phyloP scores from a whole-genome alignment of 2,329 filamentous ascomycete genomes.

The Sporothrix brunneoviolacea region DNA sequence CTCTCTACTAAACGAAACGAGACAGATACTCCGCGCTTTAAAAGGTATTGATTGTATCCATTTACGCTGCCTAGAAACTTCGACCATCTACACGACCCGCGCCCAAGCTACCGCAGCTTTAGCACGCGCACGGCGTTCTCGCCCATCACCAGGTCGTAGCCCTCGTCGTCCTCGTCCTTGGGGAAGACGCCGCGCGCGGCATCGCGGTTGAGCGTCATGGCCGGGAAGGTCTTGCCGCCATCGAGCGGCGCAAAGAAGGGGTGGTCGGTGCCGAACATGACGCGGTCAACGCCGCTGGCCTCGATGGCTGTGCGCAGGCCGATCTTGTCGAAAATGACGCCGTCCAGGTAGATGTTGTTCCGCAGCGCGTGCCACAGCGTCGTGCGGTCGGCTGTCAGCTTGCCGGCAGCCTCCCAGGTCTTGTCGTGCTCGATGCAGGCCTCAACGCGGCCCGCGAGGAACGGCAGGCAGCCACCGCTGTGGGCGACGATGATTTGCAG shows the following conservation, averaged over 20 bases:
- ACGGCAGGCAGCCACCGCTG: constrained; percentile 75
- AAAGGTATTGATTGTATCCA: no score
- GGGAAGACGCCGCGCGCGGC: constrained; percentile 28
- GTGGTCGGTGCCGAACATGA: constrained; percentile 75
- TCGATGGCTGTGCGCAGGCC: constrained; percentile 62
- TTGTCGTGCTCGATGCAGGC: constrained; percentile 75
- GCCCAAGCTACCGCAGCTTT: neutral
- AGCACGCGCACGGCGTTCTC: constrained; percentile 13
- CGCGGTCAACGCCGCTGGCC: constrained; percentile 55
- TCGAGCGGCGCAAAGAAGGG: constrained; percentile 69
- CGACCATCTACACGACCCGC: neutral
- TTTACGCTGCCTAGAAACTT: no score
- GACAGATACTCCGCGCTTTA: no score
- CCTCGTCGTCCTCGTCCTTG: constrained; percentile 4
- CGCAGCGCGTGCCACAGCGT: constrained; percentile 46
- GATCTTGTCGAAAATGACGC: constrained; percentile 68
- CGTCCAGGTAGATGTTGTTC: constrained; percentile 75
- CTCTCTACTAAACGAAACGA: no score
- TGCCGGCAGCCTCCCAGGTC: constrained; percentile 59
- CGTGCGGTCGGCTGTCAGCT: constrained; percentile 38
- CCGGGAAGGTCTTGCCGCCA: constrained; percentile 53
- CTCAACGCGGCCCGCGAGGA: constrained; percentile 75
- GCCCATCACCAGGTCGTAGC: constrained; percentile 12
- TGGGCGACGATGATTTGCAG: constrained; percentile 72
- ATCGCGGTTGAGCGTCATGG: constrained; percentile 58